Evolutionary conservation across 1,284 basidiomycete genomes (phyloP).

Genomic region (Sanghuangporus baumii): DNA sequence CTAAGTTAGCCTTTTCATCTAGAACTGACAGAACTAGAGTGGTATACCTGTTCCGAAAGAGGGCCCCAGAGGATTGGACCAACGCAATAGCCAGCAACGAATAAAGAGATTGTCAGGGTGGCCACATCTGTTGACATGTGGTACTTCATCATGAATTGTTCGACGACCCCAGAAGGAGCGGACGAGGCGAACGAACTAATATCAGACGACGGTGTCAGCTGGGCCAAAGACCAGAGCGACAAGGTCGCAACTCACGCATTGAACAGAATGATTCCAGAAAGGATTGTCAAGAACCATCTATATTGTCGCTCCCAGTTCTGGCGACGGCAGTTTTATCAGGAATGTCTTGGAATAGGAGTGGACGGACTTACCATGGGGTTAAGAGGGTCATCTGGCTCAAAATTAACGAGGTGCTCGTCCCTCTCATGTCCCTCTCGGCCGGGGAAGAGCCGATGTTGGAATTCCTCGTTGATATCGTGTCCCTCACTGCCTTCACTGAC

Average conservation of each 20-base stretch:
- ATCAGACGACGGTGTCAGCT: constrained; percentile 14
- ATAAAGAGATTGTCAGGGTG: constrained; percentile 34
- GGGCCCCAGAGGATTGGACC: constrained; percentile 46
- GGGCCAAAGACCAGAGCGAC: background rate
- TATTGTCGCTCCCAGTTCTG: constrained; percentile 55
- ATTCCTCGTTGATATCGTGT: constrained; percentile 2
- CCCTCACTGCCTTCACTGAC: background rate
- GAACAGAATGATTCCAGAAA: constrained; percentile 58
- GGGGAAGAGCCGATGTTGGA: constrained; percentile 9
- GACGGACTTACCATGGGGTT: constrained; percentile 34
- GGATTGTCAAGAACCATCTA: constrained; percentile 59
- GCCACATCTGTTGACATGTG: constrained; percentile 45
- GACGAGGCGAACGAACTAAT: constrained; percentile 57
- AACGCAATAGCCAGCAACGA: constrained; percentile 41
- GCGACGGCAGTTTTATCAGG: constrained; percentile 7
- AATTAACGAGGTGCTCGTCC: constrained; percentile 29
- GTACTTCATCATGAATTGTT: constrained; percentile 45
- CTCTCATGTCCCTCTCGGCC: constrained; percentile 13
- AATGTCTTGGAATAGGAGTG: background rate
- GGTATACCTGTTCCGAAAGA: constrained; percentile 37
- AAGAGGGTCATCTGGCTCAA: constrained; percentile 33
- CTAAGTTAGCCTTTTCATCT: background rate
- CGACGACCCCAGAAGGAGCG: constrained; percentile 44
- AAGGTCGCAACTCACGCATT: constrained; percentile 45
- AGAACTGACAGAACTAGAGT: background rate